Base-by-base conservation (phyloP, 2,329 filamentous ascomycete species). In the Sporothrix protearum region DNA sequence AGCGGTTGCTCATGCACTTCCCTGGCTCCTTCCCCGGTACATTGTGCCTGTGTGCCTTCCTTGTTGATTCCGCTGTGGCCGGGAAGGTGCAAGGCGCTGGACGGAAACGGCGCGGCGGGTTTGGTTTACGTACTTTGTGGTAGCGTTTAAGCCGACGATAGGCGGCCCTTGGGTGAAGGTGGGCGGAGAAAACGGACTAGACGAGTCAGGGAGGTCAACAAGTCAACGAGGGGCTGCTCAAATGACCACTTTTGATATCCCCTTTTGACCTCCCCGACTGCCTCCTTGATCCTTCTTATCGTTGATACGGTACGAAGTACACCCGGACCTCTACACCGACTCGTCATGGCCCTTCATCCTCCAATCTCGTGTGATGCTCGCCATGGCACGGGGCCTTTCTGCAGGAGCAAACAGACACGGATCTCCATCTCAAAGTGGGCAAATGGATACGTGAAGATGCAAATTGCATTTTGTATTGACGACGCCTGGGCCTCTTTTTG, bases 71-170 rank as follows among this genome's bases (percentile, higher is more conserved):
- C n/a, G 59, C 59, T 25, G 59, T 28, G 55, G 30, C 33, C 30
- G 36, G 59, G 22, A 45, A 28, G n/a, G 49, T n/a, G 30, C 55
- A 39, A 64, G 33, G 39, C 12, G 30, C 36, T 49, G 25, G 63
- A 63, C 67, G 67, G 45, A 55, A 47, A 36, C 55, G 45, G 53
- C 61, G 39, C 16, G 47, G 28, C 14, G 61, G 68, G 5, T 45
- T 36, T 16, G 14, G 16, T 45, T 45, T 47, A 47, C 42, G 14
- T 53, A 25, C 8, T 53, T 28, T 53, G 10, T 51, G 10, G 36
- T 49, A 49, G 57, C 47, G 33, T 70, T 75, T 67, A 75, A 76
- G 75, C 75, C 75, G 75, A 76, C 39, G 64, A 36, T 76, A 75
- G 74, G 74, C 75, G 75, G 67, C 61, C 71, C 42, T 14, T 14